A percentile compares a stretch with the other conserved stretches of the same genome.
These are phyloP conservation scores for Dendrobium chrysotoxum DNA, from an alignment of 106 monocot genomes.

Conservation along the genomic window DNA sequence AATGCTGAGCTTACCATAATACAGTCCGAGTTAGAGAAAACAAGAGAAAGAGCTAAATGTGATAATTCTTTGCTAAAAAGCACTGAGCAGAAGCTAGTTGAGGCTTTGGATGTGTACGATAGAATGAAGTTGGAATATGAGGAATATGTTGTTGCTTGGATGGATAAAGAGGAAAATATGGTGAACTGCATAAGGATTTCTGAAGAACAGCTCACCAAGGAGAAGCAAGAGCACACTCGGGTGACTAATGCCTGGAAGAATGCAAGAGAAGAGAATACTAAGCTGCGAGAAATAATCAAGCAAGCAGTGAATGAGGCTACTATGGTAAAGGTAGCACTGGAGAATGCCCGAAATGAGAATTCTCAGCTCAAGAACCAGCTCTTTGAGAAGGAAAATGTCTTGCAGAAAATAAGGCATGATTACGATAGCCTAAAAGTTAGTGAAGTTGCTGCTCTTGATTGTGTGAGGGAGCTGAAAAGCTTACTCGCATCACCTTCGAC, in stretches of 20 bases:
- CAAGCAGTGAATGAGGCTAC: conserved; percentile 72
- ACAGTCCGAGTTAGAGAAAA: conserved; percentile 17
- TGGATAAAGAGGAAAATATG: conserved; percentile 58
- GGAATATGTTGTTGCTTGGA: conserved; percentile 48
- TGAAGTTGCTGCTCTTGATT: conserved; percentile 42
- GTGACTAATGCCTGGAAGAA: conserved; percentile 31
- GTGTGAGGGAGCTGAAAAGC: conserved; percentile 42
- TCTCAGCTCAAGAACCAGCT: conserved; percentile 43
- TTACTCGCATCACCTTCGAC: conserved; percentile 25
- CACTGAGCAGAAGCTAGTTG: conserved; percentile 33
- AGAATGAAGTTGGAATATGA: conserved; percentile 49
- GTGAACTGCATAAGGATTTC: conserved; percentile 42
- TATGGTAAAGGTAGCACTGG: conserved; percentile 65
- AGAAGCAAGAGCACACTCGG: conserved; percentile 39
- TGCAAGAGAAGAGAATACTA: conserved; percentile 53
- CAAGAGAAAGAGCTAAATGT: conserved; percentile 2
- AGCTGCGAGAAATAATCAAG: conserved; percentile 68
- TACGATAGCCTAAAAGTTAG: conserved; percentile 35
- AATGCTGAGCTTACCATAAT: conserved; percentile 6
- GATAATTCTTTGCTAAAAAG: conserved; percentile 10
- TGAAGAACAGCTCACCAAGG: conserved; percentile 49
- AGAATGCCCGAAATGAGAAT: conserved; percentile 69
- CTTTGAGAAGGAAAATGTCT: conserved; percentile 31
- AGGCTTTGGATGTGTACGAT: conserved; percentile 25
- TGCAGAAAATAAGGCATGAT: conserved; percentile 30